Evolutionary conservation across 2,329 filamentous ascomycete species (phyloP).

Genomic region (Ustulina deusta): DNA sequence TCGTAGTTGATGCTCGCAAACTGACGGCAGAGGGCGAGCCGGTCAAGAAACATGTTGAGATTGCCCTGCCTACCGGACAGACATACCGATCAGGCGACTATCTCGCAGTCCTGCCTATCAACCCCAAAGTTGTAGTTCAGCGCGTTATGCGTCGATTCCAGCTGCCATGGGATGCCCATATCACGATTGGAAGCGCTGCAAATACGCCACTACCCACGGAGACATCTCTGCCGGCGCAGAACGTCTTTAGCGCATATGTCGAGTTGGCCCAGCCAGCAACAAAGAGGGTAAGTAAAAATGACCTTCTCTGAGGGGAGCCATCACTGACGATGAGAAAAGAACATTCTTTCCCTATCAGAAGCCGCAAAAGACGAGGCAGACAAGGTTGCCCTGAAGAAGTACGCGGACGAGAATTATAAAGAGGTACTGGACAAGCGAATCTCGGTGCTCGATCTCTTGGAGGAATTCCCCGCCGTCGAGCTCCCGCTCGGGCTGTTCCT

Average conservation of each 20-base stretch:
- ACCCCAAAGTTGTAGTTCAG: constrained; percentile 70
- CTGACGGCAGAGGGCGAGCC: constrained; percentile 65
- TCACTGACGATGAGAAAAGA: constrained; percentile 50
- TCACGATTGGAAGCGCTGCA: constrained; percentile 68
- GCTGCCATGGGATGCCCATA: constrained; percentile 75
- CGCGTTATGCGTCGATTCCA: constrained; percentile 74
- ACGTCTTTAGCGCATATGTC: constrained; percentile 76
- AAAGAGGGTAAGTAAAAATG: constrained; percentile 63
- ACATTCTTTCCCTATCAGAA: constrained; percentile 52
- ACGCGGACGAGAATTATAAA: constrained; percentile 62
- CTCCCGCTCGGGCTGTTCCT: constrained; percentile 76
- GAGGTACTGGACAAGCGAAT: constrained; percentile 66
- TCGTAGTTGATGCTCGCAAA: constrained; percentile 65
- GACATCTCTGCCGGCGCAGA: constrained; percentile 68
- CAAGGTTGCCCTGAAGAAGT: constrained; percentile 58
- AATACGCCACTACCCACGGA: constrained; percentile 67
- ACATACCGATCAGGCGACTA: constrained; percentile 81
- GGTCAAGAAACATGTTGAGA: constrained; percentile 73
- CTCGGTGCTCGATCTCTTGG: constrained; percentile 76
- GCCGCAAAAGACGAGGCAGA: constrained; percentile 44
- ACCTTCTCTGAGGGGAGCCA: background rate
- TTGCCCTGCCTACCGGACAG: constrained; percentile 74
- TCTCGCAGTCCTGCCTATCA: constrained; percentile 78
- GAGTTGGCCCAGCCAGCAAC: constrained; percentile 80
- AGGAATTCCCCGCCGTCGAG: constrained; percentile 68